Conservation (phyloP, 2,329 filamentous ascomycete genomes). For the Metarhizium guizhouense region DNA sequence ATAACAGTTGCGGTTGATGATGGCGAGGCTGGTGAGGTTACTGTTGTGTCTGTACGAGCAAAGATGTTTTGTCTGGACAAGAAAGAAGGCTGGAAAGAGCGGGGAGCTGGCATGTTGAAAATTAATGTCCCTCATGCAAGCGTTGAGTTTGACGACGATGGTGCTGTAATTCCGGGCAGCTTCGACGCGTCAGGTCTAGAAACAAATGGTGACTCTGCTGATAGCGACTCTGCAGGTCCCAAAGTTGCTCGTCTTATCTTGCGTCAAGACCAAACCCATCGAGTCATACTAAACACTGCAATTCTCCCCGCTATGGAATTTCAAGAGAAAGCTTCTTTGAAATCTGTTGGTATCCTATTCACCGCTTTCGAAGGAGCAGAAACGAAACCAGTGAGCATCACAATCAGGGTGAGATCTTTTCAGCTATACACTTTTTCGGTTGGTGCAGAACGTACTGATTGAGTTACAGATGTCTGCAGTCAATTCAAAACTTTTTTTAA, state of each 20-base stretch:
- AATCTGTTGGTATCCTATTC: constrained; percentile 59
- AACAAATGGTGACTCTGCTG: constrained; percentile 30
- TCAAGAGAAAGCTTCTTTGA: constrained; percentile 65
- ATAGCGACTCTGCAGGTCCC: constrained; percentile 19
- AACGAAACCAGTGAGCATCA: constrained; percentile 47
- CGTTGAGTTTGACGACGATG: constrained; percentile 45
- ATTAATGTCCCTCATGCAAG: constrained; percentile 62
- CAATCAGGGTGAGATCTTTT: constrained; percentile 44
- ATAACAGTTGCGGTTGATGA: constrained; percentile 62
- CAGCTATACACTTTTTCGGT: not conserved
- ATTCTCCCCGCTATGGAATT: constrained; percentile 73
- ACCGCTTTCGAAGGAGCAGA: constrained; percentile 52
- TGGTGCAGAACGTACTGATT: constrained; percentile 1
- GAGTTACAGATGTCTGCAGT: constrained; percentile 40
- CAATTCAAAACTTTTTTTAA: constrained; percentile 43
- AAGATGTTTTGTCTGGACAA: constrained; percentile 78
- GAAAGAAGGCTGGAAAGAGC: constrained; percentile 75
- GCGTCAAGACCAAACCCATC: constrained; percentile 81
- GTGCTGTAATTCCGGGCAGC: constrained; percentile 37
- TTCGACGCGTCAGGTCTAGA: constrained; percentile 47
- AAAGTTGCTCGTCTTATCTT: constrained; percentile 69
- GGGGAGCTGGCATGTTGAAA: constrained; percentile 75
- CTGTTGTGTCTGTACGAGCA: constrained; percentile 64
- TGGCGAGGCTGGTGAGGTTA: constrained; percentile 76
- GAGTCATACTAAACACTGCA: constrained; percentile 78